Percentiles rank a stretch among this genome's conserved stretches.
These are phyloP conservation scores for Isabelozyma gotoi DNA, from an alignment of 805 yeast genomes.

Conservation along the genomic window DNA sequence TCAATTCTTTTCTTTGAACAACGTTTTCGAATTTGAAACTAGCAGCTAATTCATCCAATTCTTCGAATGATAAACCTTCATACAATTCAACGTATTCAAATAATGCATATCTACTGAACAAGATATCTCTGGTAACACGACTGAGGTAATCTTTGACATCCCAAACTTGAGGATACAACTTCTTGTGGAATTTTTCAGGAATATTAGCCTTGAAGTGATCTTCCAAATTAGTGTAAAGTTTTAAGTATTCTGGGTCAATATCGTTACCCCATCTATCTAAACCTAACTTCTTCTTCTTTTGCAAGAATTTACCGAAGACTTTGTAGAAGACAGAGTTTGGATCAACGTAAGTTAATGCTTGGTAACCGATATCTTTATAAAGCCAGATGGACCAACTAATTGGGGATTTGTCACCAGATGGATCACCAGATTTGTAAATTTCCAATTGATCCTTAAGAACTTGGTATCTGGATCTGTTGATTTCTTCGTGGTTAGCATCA, in stretches of 20 bases:
- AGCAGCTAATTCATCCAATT: constrained; percentile 52
- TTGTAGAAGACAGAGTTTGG: constrained; percentile 45
- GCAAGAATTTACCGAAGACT: constrained; percentile 41
- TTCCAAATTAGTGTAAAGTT: constrained; percentile 34
- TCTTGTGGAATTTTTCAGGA: constrained; percentile 40
- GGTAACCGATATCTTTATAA: constrained; percentile 53
- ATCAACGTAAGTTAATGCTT: constrained; percentile 47
- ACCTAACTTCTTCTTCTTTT: constrained; percentile 44
- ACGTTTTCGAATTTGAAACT: constrained; percentile 49
- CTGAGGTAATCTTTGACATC: constrained; percentile 33
- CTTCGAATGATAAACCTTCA: constrained; percentile 41
- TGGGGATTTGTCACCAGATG: constrained; percentile 45
- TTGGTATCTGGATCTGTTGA: constrained; percentile 39
- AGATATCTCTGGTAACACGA: constrained; percentile 42
- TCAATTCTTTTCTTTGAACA: constrained; percentile 41
- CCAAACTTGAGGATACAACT: constrained; percentile 44
- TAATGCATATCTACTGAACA: constrained; percentile 43
- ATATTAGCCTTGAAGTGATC: constrained; percentile 37
- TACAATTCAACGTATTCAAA: constrained; percentile 48
- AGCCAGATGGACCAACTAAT: constrained; percentile 55
- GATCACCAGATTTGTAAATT: constrained; percentile 46
- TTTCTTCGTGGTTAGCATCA: constrained; percentile 34
- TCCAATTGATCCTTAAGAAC: constrained; percentile 47
- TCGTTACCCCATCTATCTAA: constrained; percentile 53
- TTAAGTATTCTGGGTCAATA: constrained; percentile 37